phyloP scores from a whole-genome alignment of 202 grass and related monocot genomes.

The Schoenoplectus tabernaemontani region DNA sequence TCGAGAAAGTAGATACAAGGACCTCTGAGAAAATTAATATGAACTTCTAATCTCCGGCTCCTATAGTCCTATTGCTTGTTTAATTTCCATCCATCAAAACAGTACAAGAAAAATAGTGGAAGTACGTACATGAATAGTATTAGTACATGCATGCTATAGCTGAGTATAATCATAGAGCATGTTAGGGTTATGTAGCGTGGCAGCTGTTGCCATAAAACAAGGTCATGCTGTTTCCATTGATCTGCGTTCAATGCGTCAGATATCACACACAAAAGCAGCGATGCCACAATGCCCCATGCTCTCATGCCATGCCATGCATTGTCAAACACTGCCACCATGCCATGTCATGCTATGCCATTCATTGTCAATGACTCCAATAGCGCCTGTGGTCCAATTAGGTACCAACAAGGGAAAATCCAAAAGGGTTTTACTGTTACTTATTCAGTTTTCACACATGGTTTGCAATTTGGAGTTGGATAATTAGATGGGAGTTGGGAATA shows the following conservation, averaged over 20 bases:
- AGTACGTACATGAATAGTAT: not conserved
- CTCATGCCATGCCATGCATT: not conserved
- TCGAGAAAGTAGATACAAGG: not conserved
- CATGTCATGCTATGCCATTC: not conserved
- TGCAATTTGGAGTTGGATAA: not conserved
- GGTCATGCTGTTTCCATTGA: slow-evolving; percentile 23
- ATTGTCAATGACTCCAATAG: slow-evolving; percentile 1
- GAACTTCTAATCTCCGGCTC: not conserved
- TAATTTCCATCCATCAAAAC: not conserved
- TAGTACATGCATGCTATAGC: not conserved
- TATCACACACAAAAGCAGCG: slow-evolving; percentile 4
- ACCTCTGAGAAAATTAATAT: not conserved
- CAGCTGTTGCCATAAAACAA: slow-evolving; percentile 17
- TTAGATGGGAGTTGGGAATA: not conserved
- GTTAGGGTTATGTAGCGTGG: slow-evolving; percentile 14
- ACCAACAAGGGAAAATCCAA: not conserved
- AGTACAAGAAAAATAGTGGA: not conserved
- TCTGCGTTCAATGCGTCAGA: slow-evolving; percentile 15
- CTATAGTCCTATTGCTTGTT: not conserved
- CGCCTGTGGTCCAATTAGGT: slow-evolving; percentile 15
- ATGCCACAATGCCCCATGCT: not conserved
- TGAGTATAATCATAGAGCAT: not conserved
- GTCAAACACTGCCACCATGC: slow-evolving; percentile 14
- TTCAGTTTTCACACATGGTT: not conserved
- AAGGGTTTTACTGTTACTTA: slow-evolving; percentile 3